phyloP scores from a whole-genome alignment of 805 yeast species.

The Cyberlindnera nakhonratchasimensis region DNA sequence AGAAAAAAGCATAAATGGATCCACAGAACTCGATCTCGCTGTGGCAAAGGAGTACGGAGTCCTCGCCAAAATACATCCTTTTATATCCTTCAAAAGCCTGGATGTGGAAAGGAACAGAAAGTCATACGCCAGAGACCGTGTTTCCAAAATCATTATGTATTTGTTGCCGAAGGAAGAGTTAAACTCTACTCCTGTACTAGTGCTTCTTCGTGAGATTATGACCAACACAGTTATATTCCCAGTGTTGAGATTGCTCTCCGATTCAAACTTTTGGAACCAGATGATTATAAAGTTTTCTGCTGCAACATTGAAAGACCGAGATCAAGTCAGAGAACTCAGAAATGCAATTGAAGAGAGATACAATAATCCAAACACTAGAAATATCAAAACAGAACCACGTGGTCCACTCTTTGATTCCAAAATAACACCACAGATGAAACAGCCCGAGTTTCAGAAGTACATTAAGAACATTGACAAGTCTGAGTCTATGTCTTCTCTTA shows the following conservation, averaged over 20 bases:
- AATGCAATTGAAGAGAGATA: conserved; percentile 68
- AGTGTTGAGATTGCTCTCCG: conserved; percentile 47
- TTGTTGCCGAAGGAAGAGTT: conserved; percentile 45
- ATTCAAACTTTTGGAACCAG: conserved; percentile 76
- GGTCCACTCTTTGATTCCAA: conserved; percentile 31
- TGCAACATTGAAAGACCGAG: conserved; percentile 63
- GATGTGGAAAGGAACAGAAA: conserved; percentile 42
- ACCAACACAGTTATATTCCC: conserved; percentile 57
- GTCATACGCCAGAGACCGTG: conserved; percentile 43
- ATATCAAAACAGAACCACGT: conserved; percentile 6
- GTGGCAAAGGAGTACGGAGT: conserved; percentile 39
- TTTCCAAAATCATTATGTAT: conserved; percentile 44
- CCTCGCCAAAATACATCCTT: conserved; percentile 51
- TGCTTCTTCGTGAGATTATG: conserved; percentile 61
- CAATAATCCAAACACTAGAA: conserved; percentile 11
- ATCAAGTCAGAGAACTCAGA: conserved; percentile 69
- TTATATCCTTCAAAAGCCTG: conserved; percentile 39
- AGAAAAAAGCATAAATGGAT: conserved; percentile 30
- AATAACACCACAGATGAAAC: conserved; percentile 39
- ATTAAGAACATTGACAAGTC: conserved; percentile 33
- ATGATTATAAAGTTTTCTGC: conserved; percentile 57
- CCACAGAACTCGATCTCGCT: conserved; percentile 37
- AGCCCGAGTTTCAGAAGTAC: conserved; percentile 39
- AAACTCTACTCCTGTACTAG: conserved; percentile 43
- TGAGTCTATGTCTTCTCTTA: conserved; percentile 40